Base-by-base conservation (phyloP, 2,329 filamentous ascomycete species). In the Thermothelomyces thermophilus region DNA sequence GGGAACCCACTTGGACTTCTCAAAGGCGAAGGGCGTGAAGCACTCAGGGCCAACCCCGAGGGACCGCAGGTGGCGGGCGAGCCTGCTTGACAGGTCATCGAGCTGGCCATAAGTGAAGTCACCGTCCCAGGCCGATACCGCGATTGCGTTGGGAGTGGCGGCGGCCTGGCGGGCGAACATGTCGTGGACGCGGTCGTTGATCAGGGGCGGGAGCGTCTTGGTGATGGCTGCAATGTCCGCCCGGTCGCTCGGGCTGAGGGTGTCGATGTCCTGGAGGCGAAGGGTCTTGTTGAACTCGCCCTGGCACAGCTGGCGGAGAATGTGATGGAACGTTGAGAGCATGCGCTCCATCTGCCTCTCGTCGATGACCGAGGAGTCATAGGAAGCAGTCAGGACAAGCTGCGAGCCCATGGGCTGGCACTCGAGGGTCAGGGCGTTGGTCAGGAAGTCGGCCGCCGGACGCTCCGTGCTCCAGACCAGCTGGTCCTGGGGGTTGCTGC, bases 231-330 rank as follows among this genome's bases (percentile, higher is more conserved):
- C 66, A 62, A 4, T 71, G 4, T 75, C 61, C 2, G 56, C 61
- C n/a, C 64, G 41, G n/a, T 57, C 46, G 10, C 60, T 56, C 44
- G 64, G 61, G 70, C 72, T 74, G 48, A 76, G 60, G 55, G 70
- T 69, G 22, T 69, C 64, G 14, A 76, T 58, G 52, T 74, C 68
- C 22, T 31, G 4, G 6, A 54, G 17, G 5, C 44, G 37, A 13
- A 35, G 28, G 14, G 2, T 45, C 24, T 20, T 22, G 26, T 45
- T 46, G 35, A 19, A 16, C 28, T 46, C 33, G 24, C 19, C 43
- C 16, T 45, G 36, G 35, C 33, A 36, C 16, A 54, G 19, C 16
- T 50, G 51, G 3, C 22, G 30, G 2, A 54, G 34, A 17, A 54
- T 40, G 19, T 50, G 24, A n/a, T 53, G 46, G 13, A 53, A 41